Base-by-base conservation (phyloP, 2,329 filamentous ascomycete genomes). In the Leptographium galeiforme region DNA sequence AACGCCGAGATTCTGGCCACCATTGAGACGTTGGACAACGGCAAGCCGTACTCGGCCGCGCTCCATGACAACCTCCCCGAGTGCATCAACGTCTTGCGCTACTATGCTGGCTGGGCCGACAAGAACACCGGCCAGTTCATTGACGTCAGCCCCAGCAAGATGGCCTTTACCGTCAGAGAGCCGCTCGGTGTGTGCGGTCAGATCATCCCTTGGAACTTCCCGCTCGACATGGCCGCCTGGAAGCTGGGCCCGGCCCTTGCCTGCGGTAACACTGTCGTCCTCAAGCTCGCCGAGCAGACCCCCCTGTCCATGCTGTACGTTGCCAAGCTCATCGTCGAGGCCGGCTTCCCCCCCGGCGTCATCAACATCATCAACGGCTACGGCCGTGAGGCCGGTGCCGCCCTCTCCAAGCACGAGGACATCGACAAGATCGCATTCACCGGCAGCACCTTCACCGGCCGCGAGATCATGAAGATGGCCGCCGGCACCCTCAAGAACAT, bases 141-240 rank as follows among this genome's bases (percentile, higher is more conserved):
- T 59, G 82, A 85, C 60, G 84, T 83, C 11, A 80, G 78, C 2
- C 76, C 78, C 1, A 68, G 72, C 47, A 90, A 89, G 68, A 76
- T 90, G 57, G 85, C 84, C 2, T 91, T 90, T 64, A 89, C 85
- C 0, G 70, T 88, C 53, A 79, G 82, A 56, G 82, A 91, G 67
- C 87, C 87, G 2, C 70, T 91, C 38, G 87, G 87, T 41, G 87
- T 93, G 0, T 87, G 85, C 59, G 86, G 78, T 13, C 75, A 76
- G 66, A 89, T 90, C 58, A 87, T 88, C 56, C 85, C 86, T 10
- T 91, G 86, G 84, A 91, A 91, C 66, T 88, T 85, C 59, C 87
- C 87, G 1, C 72, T 91, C 1, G 74, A 76, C 19, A 89, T 90
- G 79, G 84, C 84, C 16, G 81, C 81, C 6, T 86, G 84, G 83